These are phyloP conservation scores for Cladosporium sp. DNA, from an alignment of 2,329 filamentous ascomycete genomes.

Conservation along the genomic window DNA sequence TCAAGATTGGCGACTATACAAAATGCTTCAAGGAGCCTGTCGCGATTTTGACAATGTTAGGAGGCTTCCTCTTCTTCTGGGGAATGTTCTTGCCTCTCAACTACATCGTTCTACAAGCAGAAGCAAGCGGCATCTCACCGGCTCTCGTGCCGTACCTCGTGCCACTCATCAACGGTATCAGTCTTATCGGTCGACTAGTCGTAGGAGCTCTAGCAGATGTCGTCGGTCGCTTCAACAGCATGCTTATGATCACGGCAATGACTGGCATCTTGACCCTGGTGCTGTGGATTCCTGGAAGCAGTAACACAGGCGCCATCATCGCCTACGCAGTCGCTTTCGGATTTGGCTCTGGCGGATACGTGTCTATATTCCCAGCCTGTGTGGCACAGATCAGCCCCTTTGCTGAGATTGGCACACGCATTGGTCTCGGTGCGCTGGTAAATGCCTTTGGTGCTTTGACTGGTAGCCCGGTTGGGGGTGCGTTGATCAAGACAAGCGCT, in stretches of 20 bases:
- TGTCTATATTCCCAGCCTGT: conserved; percentile 59
- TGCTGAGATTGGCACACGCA: conserved; percentile 64
- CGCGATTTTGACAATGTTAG: conserved; percentile 29
- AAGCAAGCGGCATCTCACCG: conserved; percentile 45
- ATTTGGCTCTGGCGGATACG: conserved; percentile 63
- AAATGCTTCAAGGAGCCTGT: conserved; percentile 27
- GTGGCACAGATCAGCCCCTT: conserved; percentile 69
- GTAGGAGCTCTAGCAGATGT: conserved; percentile 53
- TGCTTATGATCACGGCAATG: conserved; percentile 39
- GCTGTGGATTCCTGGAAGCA: conserved; percentile 51
- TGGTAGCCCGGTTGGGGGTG: conserved; percentile 41
- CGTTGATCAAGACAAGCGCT: conserved; percentile 43
- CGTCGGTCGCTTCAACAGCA: conserved; percentile 49
- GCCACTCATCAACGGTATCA: conserved; percentile 44
- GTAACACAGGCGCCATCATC: conserved; percentile 53
- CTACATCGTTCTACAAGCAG: conserved; percentile 47
- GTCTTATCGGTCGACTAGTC: conserved; percentile 53
- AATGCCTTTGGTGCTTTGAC: conserved; percentile 62
- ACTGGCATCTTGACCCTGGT: conserved; percentile 48
- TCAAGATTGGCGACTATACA: no score
- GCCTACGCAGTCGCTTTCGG: conserved; percentile 66
- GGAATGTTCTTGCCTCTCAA: conserved; percentile 58
- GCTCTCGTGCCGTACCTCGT: conserved; percentile 48
- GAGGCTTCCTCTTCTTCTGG: conserved; percentile 54
- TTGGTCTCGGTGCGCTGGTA: conserved; percentile 60